Conservation (phyloP, 2,329 filamentous ascomycete species). For the Xylaria sp. region DNA sequence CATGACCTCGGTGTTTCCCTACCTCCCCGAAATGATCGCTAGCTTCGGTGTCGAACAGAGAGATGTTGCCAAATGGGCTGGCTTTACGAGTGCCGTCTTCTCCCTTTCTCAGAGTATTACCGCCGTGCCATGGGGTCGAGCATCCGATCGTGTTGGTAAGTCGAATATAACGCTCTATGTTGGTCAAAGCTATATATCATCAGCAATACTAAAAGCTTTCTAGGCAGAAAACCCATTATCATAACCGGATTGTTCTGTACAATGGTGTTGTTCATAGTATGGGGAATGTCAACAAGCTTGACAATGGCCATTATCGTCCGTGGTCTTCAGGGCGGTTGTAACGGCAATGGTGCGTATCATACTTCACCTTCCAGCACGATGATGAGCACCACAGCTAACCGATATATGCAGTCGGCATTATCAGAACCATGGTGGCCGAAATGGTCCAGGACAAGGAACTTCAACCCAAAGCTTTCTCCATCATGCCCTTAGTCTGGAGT, state of each 20-base stretch:
- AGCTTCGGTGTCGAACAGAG: conserved; percentile 67
- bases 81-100: conserved; percentile 66
- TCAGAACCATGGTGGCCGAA: conserved; percentile 87
- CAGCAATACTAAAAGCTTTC: not conserved
- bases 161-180: not conserved
- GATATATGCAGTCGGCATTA: conserved; percentile 65
- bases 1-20: conserved; percentile 66
- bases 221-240: conserved; percentile 68
- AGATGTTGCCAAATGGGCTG: conserved; percentile 76
- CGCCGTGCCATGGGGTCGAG: conserved; percentile 68
- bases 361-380: not conserved
- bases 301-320: conserved; percentile 74
- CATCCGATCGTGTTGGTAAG: conserved; percentile 63
- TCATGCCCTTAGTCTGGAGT: conserved; percentile 90
- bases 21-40: conserved; percentile 75
- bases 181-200: not conserved
- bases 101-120: conserved; percentile 66
- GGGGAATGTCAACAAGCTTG: conserved; percentile 76
- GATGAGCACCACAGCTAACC: conserved; percentile 19
- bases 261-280: conserved; percentile 74
- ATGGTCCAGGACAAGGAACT: conserved; percentile 82
- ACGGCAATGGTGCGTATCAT: conserved; percentile 64
- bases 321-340: conserved; percentile 73
- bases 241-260: conserved; percentile 68
- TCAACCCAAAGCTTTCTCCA: conserved; percentile 81